Conservation (phyloP, 1,139 yeast genomes). For the Arxiozyma bovina region DNA sequence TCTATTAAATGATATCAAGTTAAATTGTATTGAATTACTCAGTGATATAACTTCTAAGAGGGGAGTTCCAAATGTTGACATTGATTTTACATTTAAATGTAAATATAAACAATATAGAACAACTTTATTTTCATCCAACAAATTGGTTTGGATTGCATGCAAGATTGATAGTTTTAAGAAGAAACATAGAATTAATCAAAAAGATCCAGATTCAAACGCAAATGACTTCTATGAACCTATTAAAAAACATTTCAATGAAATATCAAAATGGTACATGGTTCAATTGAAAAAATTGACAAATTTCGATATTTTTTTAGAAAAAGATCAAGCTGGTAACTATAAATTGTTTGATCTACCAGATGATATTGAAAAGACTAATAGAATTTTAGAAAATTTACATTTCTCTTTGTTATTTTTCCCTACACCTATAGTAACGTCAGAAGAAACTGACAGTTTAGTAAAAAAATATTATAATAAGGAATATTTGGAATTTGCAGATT, state of each 20-base stretch:
- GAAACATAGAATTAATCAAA: slow-evolving; percentile 4
- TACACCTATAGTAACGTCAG: not conserved
- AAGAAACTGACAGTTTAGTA: slow-evolving; percentile 4
- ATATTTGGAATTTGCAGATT: slow-evolving; percentile 8
- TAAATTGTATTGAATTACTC: not conserved
- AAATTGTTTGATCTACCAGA: slow-evolving; percentile 13
- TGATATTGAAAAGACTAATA: slow-evolving; percentile 6
- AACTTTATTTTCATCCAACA: slow-evolving; percentile 11
- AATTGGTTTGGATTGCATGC: slow-evolving; percentile 12
- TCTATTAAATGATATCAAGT: slow-evolving; percentile 3
- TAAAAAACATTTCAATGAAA: slow-evolving; percentile 11
- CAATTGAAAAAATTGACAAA: slow-evolving; percentile 17
- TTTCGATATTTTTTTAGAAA: slow-evolving; percentile 8
- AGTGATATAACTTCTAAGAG: not conserved
- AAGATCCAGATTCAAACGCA: not conserved
- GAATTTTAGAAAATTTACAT: slow-evolving; percentile 7
- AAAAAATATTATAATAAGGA: slow-evolving; percentile 8
- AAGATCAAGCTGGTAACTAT: slow-evolving; percentile 5
- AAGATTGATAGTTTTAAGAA: slow-evolving; percentile 4
- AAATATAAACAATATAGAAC: slow-evolving; percentile 12
- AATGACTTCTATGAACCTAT: slow-evolving; percentile 11
- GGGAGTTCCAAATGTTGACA: not conserved
- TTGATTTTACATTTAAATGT: slow-evolving; percentile 6
- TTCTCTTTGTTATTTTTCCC: slow-evolving; percentile 4
- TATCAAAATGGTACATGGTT: slow-evolving; percentile 18